Evolutionary conservation across 257 asterid species (phyloP).

Genomic region (Misopates orontium): DNA sequence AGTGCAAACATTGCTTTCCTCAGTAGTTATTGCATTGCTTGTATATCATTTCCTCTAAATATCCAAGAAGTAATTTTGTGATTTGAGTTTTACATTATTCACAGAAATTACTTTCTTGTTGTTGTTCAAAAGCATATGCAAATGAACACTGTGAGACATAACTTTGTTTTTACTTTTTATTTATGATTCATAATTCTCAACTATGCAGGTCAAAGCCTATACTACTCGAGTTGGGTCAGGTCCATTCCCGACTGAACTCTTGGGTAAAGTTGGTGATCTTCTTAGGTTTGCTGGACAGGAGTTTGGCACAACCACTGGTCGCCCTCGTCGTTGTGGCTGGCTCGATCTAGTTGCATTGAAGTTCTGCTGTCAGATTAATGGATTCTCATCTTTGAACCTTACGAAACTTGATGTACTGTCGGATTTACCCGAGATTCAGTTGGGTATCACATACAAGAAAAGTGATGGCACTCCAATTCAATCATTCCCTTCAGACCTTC

Average conservation of each 20-base stretch:
- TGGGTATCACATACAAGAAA: conserved; percentile 75
- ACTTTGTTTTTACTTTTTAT: neutral
- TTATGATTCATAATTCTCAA: conserved; percentile 16
- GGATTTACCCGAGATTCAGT: conserved; percentile 65
- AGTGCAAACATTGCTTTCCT: conserved; percentile 28
- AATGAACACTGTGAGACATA: neutral
- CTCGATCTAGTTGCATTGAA: conserved; percentile 88
- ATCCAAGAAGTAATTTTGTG: too few relatives aligned
- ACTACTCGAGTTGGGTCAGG: conserved; percentile 98
- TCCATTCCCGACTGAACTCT: conserved; percentile 92
- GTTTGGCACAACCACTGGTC: conserved; percentile 97
- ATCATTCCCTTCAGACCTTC: conserved; percentile 83
- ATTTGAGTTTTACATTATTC: too few relatives aligned
- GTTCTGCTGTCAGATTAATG: conserved; percentile 85
- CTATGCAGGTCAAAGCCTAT: conserved; percentile 88
- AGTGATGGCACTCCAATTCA: conserved; percentile 57
- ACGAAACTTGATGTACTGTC: conserved; percentile 95
- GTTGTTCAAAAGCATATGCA: neutral
- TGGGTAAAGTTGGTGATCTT: conserved; percentile 73
- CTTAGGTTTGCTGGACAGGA: conserved; percentile 94
- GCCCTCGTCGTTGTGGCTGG: conserved; percentile 99
- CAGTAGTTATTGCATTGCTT: conserved; percentile 2
- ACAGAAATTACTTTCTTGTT: too few relatives aligned
- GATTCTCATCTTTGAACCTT: conserved; percentile 90
- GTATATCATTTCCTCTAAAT: neutral